phyloP scores from a whole-genome alignment of 176 grass and related monocot genomes.

The Alopecurus myosuroides region DNA sequence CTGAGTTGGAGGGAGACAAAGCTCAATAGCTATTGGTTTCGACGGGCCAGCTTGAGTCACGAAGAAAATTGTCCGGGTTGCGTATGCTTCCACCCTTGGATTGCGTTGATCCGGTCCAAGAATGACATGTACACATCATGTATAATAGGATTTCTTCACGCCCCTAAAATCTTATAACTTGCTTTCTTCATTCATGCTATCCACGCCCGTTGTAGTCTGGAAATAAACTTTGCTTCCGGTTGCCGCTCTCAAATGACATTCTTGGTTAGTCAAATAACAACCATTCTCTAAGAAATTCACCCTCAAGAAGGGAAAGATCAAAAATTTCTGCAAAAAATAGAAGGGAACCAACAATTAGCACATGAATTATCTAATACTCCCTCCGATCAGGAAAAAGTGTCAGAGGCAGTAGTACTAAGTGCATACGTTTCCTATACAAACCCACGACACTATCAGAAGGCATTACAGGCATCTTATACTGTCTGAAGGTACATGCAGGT shows the following conservation, averaged over 20 bases:
- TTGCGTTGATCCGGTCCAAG: slow-evolving; percentile 78
- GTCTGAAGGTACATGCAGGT: neutral
- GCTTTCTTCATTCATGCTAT: slow-evolving; percentile 96
- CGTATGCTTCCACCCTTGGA: slow-evolving; percentile 87
- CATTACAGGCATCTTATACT: no score
- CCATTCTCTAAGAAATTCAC: slow-evolving; percentile 94
- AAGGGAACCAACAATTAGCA: slow-evolving; percentile 19
- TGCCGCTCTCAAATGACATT: slow-evolving; percentile 90
- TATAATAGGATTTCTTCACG: slow-evolving; percentile 87
- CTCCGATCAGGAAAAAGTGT: neutral
- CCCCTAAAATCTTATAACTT: slow-evolving; percentile 78
- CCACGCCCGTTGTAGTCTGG: slow-evolving; percentile 89
- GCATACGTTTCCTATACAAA: no score
- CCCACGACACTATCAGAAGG: no score
- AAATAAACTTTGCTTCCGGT: slow-evolving; percentile 80
- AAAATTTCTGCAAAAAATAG: slow-evolving; percentile 70
- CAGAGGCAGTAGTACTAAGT: no score
- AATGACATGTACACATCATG: slow-evolving; percentile 89
- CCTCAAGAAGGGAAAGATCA: slow-evolving; percentile 73
- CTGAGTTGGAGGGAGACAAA: slow-evolving; percentile 56
- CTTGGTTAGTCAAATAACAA: slow-evolving; percentile 93
- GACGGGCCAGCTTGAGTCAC: slow-evolving; percentile 67
- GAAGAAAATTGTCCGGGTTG: slow-evolving; percentile 82
- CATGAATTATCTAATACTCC: neutral
- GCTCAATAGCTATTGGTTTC: slow-evolving; percentile 93